Base-by-base conservation (phyloP, 306 rosid genomes). In the Datisca glomerata region DNA sequence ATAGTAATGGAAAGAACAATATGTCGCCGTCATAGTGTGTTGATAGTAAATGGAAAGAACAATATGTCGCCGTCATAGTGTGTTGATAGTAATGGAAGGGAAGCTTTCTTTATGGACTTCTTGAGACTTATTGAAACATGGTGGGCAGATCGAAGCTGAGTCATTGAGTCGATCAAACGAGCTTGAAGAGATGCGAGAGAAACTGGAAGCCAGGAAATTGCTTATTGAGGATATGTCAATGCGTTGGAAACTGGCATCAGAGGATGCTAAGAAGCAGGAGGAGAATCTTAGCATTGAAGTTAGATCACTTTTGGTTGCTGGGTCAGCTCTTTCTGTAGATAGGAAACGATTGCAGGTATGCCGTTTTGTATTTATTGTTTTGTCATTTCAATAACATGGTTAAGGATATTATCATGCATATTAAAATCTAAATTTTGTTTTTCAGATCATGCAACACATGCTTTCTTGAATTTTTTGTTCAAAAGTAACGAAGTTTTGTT, bases 141-240 rank as follows among this genome's bases (percentile, higher is more conserved):
- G 62, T 23, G 60, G 73, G 73, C 91, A 89, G 98, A 72, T 70
- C 51, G 71, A 84, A 64, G 56, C 73, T n/a, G 78, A 74, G 59
- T 72, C 95, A 47, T 49, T 84, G 60, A 68, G 63, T 49, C 75
- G 75, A 55, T 56, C 63, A 22, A 70, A 75, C 70, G 81, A 80
- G 62, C 95, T 89, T 33, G 86, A 75, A 54, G 76, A 59, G 60
- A 74, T 87, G 94, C 80, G 61, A n/a, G 74, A 67, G 63, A 82
- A 68, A 65, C 67, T 87, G 58, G 94, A 79, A 56, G 75, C 78
- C 13, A 76, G 79, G 63, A 76, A 79, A 70, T 43, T 46, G 67
- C 23, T 41, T 49, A 55, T 72, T 71, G 84, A 70, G 47, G 71
- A 56, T 24, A 41, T 72, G 66, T 73, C 79, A 3, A 49, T 67